A percentile compares a stretch with the other conserved stretches of the same genome.
phyloP scores from a whole-genome alignment of 139 green algal genomes.

The Asterochloris erici region DNA sequence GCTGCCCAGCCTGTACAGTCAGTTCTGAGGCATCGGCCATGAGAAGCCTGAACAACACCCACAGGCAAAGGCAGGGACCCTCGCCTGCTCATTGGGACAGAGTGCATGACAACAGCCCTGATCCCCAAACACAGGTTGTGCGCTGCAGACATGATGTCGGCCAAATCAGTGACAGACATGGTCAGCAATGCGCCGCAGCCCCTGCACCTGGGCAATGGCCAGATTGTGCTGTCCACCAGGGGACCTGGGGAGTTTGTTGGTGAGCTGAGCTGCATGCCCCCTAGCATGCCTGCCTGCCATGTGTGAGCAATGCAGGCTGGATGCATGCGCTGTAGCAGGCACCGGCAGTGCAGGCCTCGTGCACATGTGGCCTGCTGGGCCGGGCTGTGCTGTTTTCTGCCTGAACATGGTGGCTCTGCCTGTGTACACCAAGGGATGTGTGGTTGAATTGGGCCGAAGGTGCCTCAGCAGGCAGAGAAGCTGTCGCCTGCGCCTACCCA shows the following conservation, averaged over 20 bases:
- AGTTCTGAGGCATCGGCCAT: too few species aligned
- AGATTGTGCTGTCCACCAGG: slow-evolving; percentile 6
- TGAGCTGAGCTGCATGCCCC: neutral
- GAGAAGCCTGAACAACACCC: too few species aligned
- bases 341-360: too few species aligned
- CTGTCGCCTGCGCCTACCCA: too few species aligned
- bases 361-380: neutral
- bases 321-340: neutral
- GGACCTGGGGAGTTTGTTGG: slow-evolving; percentile 27
- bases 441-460: neutral
- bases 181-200: slow-evolving; percentile 3
- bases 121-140: neutral
- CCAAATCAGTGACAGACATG: slow-evolving; percentile 13
- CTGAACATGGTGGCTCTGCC: too few species aligned
- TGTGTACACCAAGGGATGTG: neutral
- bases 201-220: neutral
- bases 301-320: neutral
- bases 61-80: too few species aligned
- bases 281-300: neutral
- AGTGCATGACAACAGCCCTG: too few species aligned
- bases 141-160: slow-evolving; percentile 18
- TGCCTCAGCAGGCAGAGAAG: too few species aligned
- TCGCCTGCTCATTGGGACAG: too few species aligned
- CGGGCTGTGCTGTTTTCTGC: neutral
- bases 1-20: too few species aligned